A percentile compares a stretch with the other conserved stretches of the same genome.
Conservation (phyloP, 257 asterid species). For the Fraxinus quadrangulata region DNA sequence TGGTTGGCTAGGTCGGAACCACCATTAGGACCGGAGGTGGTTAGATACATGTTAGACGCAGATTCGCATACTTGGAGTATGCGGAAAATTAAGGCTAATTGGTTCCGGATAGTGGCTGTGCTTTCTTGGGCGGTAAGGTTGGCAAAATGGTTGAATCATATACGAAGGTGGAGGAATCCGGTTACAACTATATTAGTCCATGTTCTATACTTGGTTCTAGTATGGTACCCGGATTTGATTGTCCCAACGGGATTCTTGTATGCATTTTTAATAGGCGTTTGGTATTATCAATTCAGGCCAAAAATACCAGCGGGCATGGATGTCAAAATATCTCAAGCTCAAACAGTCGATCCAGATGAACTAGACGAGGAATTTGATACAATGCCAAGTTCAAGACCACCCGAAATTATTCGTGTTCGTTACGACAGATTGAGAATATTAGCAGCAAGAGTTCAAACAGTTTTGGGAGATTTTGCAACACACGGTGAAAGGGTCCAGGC, state of each 20-base stretch:
- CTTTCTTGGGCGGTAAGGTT: slow-evolving; percentile 82
- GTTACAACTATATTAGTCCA: slow-evolving; percentile 74
- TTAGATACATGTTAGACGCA: slow-evolving; percentile 78
- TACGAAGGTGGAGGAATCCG: slow-evolving; percentile 80
- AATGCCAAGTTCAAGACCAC: slow-evolving; percentile 81
- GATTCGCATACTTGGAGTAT: slow-evolving; percentile 93
- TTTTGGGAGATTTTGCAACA: slow-evolving; percentile 90
- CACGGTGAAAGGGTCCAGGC: slow-evolving; percentile 95
- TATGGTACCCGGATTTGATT: slow-evolving; percentile 87
- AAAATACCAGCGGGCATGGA: slow-evolving; percentile 88
- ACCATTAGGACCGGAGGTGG: slow-evolving; percentile 85
- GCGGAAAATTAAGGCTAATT: slow-evolving; percentile 83
- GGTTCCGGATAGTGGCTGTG: slow-evolving; percentile 84
- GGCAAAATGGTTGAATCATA: slow-evolving; percentile 79
- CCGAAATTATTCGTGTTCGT: slow-evolving; percentile 64
- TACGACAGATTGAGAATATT: slow-evolving; percentile 77
- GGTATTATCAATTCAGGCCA: slow-evolving; percentile 82
- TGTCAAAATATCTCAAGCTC: slow-evolving; percentile 66
- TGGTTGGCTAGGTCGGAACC: slow-evolving; percentile 91
- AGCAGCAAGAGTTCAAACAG: slow-evolving; percentile 89
- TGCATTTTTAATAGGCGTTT: slow-evolving; percentile 65
- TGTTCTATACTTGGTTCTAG: slow-evolving; percentile 67
- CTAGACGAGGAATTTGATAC: slow-evolving; percentile 90
- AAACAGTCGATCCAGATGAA: slow-evolving; percentile 79
- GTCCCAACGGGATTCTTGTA: slow-evolving; percentile 83